Percentiles rank a stretch among this genome's conserved stretches.
phyloP scores from a whole-genome alignment of 345 rosid genomes.

The Lepidium didymum region DNA sequence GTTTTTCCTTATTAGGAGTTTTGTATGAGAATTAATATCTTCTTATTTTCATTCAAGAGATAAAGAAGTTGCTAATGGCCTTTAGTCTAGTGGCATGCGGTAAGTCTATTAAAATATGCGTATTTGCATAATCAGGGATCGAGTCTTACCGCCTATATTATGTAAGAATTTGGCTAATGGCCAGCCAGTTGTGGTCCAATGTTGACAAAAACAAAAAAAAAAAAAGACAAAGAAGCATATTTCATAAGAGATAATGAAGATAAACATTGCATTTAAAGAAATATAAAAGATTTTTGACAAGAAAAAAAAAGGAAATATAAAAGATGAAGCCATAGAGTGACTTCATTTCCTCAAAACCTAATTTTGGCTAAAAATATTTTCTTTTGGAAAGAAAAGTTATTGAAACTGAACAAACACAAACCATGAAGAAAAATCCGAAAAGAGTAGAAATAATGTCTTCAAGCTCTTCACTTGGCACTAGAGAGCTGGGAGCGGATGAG shows the following conservation, averaged over 20 bases:
- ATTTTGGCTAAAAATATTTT: constrained; percentile 1
- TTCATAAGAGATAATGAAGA: constrained; percentile 4
- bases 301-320: too few species aligned
- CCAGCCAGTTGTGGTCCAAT: too few species aligned
- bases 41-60: not conserved
- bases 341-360: constrained; percentile 23
- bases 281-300: too few species aligned
- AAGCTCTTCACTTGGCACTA: constrained; percentile 62
- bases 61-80: too few species aligned
- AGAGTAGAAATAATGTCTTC: not conserved
- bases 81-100: too few species aligned
- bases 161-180: too few species aligned
- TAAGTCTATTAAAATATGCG: too few species aligned
- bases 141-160: too few species aligned
- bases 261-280: constrained; percentile 2
- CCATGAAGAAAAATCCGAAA: constrained; percentile 1
- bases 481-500: constrained; percentile 81
- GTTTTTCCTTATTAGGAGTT: not conserved
- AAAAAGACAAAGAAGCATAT: constrained; percentile 14
- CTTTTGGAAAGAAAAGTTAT: constrained; percentile 15
- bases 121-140: too few species aligned
- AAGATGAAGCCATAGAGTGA: not conserved
- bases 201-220: too few species aligned
- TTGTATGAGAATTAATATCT: not conserved
- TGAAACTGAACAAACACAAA: constrained; percentile 21